Conservation (phyloP, 2,329 filamentous ascomycete genomes). For the Scopulariopsis brevicaulis region DNA sequence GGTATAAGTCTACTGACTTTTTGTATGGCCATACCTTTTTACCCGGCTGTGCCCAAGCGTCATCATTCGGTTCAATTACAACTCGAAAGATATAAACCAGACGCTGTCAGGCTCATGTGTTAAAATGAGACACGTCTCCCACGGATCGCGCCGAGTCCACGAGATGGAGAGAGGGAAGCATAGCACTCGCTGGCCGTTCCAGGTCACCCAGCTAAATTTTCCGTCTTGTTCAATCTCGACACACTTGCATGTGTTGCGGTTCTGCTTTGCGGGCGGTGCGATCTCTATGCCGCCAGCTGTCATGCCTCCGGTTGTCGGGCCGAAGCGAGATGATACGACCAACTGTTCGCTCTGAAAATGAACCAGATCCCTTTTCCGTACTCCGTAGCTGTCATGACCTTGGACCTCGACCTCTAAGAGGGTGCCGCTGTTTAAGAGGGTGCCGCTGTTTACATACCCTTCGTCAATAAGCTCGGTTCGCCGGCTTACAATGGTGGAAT, state of each 20-base stretch:
- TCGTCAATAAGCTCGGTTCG: background rate
- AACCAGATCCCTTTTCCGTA: background rate
- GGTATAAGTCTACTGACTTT: too few relatives aligned
- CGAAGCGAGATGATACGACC: background rate
- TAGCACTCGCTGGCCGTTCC: background rate
- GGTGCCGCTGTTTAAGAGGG: background rate
- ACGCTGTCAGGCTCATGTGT: background rate
- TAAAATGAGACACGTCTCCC: background rate
- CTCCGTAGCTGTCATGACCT: too few relatives aligned
- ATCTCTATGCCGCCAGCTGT: background rate
- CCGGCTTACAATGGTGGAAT: background rate
- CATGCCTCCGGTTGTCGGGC: background rate
- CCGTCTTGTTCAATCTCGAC: background rate
- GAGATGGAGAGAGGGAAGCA: background rate
- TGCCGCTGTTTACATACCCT: background rate
- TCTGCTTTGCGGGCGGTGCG: background rate
- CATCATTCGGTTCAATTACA: background rate
- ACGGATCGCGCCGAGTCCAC: background rate
- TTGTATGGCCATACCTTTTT: too few relatives aligned
- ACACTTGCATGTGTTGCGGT: background rate
- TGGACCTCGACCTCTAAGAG: background rate
- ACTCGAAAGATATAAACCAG: background rate
- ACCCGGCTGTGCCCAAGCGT: too few relatives aligned
- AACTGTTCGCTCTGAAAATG: background rate
- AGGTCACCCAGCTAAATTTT: background rate